Base-by-base conservation (phyloP, 495 filamentous ascomycete species). In the Penicillium mononematosum region DNA sequence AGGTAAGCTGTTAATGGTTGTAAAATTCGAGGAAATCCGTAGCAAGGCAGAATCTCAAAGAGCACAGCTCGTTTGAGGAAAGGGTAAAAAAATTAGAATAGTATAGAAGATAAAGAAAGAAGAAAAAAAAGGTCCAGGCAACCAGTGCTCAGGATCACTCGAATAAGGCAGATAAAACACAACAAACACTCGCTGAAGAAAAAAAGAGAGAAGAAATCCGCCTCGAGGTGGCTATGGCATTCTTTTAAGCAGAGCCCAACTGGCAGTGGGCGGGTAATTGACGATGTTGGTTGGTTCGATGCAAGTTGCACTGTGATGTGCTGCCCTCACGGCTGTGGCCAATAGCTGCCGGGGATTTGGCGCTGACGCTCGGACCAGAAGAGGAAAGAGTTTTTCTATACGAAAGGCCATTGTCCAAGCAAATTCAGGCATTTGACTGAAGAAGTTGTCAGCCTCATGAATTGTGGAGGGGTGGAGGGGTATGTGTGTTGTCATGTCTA, bases 101-200 rank as follows among this genome's bases (percentile, higher is more conserved):
- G 65, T 74, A 70, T 64, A 68, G 46, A 69, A 68, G 68, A 52
- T 41, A 66, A 61, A 75, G 43, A 70, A 71, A 58, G 72, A 75
- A 68, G 70, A 68, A 73, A 68, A 70, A 70, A 69, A 61, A 29
- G 7, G 61, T 66, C 69, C 73, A 70, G 75, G 77, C 68, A 81
- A 72, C 71, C 72, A 77, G 76, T 75, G 70, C 70, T 71, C 65
- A 72, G 73, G 67, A 74, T 73, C 76, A 78, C 75, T 69, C 78
- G 77, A 80, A 69, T 60, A 62, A 59, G 50, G 67, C 75, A 88
- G 81, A 80, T 86, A 81, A 78, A 78, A 75, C 75, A 73, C 52
- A 82, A 84, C 85, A 84, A 84, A 76, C 79, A 80, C 87, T 89
- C 89, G 88, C 87, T 86, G 83, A 78, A 81, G 85, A 86, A 76